Percentiles rank a stretch among this genome's conserved stretches.
phyloP scores from a whole-genome alignment of 345 rosid genomes.

The Eucalyptus microcorys region DNA sequence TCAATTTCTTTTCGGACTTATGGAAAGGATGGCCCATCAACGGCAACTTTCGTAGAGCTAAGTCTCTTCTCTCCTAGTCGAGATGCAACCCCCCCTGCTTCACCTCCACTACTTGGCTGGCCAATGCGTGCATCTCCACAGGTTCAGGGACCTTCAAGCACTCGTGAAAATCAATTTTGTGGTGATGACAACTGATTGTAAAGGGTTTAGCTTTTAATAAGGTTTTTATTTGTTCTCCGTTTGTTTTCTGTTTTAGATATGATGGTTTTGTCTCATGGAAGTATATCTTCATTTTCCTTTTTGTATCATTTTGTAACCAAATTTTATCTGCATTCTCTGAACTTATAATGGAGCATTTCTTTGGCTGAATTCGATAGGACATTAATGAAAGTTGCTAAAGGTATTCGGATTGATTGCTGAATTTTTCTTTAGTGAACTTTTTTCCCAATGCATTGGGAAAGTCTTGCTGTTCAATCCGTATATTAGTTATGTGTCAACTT shows the following conservation, averaged over 20 bases:
- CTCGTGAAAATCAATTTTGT: conserved; percentile 58
- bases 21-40: conserved; percentile 31
- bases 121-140: conserved; percentile 31
- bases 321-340: neutral
- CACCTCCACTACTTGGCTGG: conserved; percentile 50
- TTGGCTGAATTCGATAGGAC: neutral
- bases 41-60: conserved; percentile 42
- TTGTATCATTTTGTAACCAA: conserved; percentile 4
- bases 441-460: neutral
- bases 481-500: neutral
- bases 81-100: conserved; percentile 33
- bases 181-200: conserved; percentile 59
- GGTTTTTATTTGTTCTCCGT: conserved; percentile 24
- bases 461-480: neutral
- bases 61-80: conserved; percentile 58
- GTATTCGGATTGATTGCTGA: neutral
- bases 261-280: conserved; percentile 20
- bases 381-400: neutral
- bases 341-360: neutral
- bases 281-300: neutral
- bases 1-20: conserved; percentile 49
- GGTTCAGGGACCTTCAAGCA: conserved; percentile 12
- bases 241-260: conserved; percentile 18
- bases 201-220: conserved; percentile 53
- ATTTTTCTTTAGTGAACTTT: neutral